Conservation (phyloP, 2,329 filamentous ascomycete genomes). For the Exserohilum rostratum region DNA sequence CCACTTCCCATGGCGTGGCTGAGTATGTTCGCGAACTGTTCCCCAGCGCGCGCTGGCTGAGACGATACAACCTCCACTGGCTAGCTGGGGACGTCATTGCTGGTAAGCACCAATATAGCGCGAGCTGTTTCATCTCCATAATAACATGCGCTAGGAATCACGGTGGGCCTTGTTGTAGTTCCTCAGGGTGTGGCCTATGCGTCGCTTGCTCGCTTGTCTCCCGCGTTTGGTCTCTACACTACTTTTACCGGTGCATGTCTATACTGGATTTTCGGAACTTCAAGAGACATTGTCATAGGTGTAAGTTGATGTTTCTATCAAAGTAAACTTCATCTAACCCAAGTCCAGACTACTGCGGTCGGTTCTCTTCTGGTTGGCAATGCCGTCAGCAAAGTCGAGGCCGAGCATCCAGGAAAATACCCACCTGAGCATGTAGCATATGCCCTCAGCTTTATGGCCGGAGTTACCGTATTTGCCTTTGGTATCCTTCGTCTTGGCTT, state of each 20-base stretch:
- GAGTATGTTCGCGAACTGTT: slow-evolving; percentile 38
- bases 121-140: background rate
- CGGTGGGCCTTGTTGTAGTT: slow-evolving; percentile 79
- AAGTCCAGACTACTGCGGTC: slow-evolving; percentile 79
- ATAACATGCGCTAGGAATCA: slow-evolving; percentile 51
- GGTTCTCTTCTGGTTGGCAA: slow-evolving; percentile 88
- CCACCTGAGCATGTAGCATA: slow-evolving; percentile 73
- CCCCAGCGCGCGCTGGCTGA: slow-evolving; percentile 35
- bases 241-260: slow-evolving; percentile 93
- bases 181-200: slow-evolving; percentile 97
- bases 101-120: slow-evolving; percentile 19
- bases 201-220: slow-evolving; percentile 73
- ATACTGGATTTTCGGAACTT: slow-evolving; percentile 97
- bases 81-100: slow-evolving; percentile 40
- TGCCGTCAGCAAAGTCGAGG: slow-evolving; percentile 70
- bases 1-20: slow-evolving; percentile 27
- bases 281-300: slow-evolving; percentile 96
- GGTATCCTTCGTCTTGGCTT: slow-evolving; percentile 83
- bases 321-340: slow-evolving; percentile 3
- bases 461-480: slow-evolving; percentile 76
- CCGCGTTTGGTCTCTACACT: slow-evolving; percentile 86
- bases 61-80: slow-evolving; percentile 41
- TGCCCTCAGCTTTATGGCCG: slow-evolving; percentile 76
- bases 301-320: slow-evolving; percentile 58
- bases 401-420: slow-evolving; percentile 62